These are phyloP conservation scores for Globisporangium abappressorium DNA, from an alignment of 352 stramenopile genomes.

Conservation along the genomic window DNA sequence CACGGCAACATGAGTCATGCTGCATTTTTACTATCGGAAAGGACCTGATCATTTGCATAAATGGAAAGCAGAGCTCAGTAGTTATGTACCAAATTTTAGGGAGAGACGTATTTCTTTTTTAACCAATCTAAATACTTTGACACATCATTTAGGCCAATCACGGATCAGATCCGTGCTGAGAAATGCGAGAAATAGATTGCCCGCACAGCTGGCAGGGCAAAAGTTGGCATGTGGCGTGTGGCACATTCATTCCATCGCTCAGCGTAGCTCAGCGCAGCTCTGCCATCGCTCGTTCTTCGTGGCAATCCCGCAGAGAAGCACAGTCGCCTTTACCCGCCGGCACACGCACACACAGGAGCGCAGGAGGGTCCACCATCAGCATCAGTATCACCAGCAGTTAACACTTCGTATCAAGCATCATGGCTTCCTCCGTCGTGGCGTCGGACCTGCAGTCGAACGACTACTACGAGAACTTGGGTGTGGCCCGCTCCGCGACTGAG, in stretches of 20 bases:
- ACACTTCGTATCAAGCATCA: not conserved
- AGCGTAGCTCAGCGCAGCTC: not conserved
- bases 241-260: not conserved
- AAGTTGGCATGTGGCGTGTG: not conserved
- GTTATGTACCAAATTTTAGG: not conserved
- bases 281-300: not conserved
- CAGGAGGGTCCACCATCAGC: not conserved
- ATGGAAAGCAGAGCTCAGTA: too few relatives aligned
- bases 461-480: conserved; percentile 87
- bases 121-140: not conserved
- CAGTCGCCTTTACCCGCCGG: not conserved
- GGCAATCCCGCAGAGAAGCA: not conserved
- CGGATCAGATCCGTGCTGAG: not conserved
- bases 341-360: not conserved
- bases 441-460: conserved; percentile 65
- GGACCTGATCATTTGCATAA: not conserved
- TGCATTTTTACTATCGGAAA: not conserved
- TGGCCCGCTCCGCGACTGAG: conserved; percentile 57
- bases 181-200: not conserved
- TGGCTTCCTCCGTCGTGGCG: conserved; percentile 18
- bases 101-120: not conserved
- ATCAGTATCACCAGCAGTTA: not conserved
- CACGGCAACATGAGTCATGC: too few relatives aligned
- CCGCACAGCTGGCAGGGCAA: not conserved
- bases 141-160: conserved; percentile 3